Conservation (phyloP, 139 green algal genomes). For the Diplosphaera chodatii region DNA sequence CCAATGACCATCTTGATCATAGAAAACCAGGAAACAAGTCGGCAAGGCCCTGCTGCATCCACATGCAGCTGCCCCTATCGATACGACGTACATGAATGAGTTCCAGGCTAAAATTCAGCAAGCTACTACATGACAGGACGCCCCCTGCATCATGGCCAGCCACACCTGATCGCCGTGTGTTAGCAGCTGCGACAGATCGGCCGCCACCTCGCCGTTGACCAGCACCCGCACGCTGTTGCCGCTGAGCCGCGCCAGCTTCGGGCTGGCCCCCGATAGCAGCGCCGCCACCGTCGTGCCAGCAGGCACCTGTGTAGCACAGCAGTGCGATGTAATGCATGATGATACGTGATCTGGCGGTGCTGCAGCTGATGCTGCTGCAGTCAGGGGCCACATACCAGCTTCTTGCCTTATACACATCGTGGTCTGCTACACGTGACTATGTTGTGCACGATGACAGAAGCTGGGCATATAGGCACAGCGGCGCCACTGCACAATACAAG, state of each 20-base stretch:
- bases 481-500: no score
- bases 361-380: background rate
- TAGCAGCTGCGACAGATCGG: background rate
- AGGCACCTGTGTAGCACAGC: background rate
- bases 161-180: conserved; percentile 1
- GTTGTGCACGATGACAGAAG: no score
- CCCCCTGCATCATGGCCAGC: background rate
- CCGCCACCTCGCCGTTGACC: conserved; percentile 9
- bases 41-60: no score
- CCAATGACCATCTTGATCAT: background rate
- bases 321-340: background rate
- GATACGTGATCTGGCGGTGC: no score
- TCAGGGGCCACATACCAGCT: no score
- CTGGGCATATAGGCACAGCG: no score
- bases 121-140: no score
- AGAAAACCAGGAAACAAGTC: background rate
- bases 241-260: background rate
- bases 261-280: background rate
- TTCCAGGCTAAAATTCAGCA: background rate
- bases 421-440: no score
- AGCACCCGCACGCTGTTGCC: background rate
- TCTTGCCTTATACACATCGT: background rate
- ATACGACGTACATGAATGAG: background rate
- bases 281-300: background rate
- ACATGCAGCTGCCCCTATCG: no score